These are phyloP conservation scores for Hyparrhenia diplandra DNA, from an alignment of 176 grass and related monocot species.

Conservation along the genomic window DNA sequence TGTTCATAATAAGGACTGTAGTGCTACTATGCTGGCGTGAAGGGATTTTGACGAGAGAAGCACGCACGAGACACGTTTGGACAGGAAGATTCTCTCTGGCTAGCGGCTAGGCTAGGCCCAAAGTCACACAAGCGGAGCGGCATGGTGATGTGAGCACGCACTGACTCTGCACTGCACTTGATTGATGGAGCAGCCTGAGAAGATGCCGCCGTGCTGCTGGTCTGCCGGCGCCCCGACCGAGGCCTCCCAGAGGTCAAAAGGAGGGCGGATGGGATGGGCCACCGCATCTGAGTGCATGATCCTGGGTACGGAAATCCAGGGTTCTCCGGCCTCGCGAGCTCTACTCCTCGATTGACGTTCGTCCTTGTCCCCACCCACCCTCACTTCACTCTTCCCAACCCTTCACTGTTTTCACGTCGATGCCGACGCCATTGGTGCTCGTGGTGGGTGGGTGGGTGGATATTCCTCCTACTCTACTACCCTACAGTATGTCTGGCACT, in stretches of 20 bases:
- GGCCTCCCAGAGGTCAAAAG: not conserved
- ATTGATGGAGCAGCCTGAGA: too few species aligned
- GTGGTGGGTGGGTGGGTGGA: too few species aligned
- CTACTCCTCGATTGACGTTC: not conserved
- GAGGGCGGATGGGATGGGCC: too few species aligned
- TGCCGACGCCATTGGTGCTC: too few species aligned
- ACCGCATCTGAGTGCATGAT: not conserved
- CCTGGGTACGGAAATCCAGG: not conserved
- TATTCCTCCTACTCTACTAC: too few species aligned
- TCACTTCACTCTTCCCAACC: too few species aligned
- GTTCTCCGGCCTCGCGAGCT: not conserved
- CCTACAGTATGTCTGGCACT: too few species aligned
- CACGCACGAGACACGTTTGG: not conserved
- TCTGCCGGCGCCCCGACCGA: not conserved
- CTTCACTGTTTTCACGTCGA: too few species aligned
- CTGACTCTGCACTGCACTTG: not conserved
- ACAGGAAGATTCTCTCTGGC: not conserved
- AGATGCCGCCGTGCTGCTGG: too few species aligned
- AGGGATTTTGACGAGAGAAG: too few species aligned
- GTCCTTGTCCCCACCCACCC: not conserved
- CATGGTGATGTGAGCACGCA: not conserved
- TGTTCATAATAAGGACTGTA: too few species aligned
- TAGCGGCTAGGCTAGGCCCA: not conserved
- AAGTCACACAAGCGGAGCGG: not conserved
- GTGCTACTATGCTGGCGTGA: too few species aligned